These are phyloP conservation scores for Pseudofabraea citricarpa DNA, from an alignment of 2,329 filamentous ascomycete genomes.

Conservation along the genomic window DNA sequence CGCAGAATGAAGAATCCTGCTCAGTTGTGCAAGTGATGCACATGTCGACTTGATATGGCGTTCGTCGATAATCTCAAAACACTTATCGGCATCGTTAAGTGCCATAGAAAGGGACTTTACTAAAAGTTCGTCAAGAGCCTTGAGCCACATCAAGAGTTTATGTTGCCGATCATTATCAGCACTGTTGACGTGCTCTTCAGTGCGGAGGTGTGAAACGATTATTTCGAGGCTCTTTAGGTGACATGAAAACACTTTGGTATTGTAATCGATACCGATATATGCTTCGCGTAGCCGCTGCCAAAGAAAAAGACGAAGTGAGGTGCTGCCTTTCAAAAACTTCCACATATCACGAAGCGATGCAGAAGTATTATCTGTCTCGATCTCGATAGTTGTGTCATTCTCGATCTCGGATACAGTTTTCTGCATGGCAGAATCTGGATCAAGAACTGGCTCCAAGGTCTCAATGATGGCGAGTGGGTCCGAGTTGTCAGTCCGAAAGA, in stretches of 20 bases:
- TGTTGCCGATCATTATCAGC: conserved; percentile 61
- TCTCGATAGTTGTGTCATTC: conserved; percentile 9
- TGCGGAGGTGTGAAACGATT: conserved; percentile 66
- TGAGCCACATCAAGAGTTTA: conserved; percentile 70
- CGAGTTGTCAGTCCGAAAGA: conserved; percentile 79
- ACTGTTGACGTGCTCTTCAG: conserved; percentile 48
- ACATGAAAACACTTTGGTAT: conserved; percentile 85
- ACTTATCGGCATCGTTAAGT: conserved; percentile 56
- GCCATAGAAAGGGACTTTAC: conserved; percentile 65
- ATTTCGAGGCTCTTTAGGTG: conserved; percentile 81
- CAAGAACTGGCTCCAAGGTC: conserved; percentile 85
- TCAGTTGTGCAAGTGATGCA: conserved; percentile 64
- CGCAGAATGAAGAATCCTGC: conserved; percentile 72
- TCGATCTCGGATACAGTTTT: conserved; percentile 27
- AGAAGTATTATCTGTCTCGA: conserved; percentile 20
- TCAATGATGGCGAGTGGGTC: conserved; percentile 85
- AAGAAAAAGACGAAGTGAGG: conserved; percentile 77
- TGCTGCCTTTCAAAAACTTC: conserved; percentile 79
- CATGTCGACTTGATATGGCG: conserved; percentile 71
- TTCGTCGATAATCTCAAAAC: conserved; percentile 82
- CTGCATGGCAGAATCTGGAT: conserved; percentile 54
- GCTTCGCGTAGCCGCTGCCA: conserved; percentile 91
- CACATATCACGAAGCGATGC: conserved; percentile 66
- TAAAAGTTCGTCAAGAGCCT: conserved; percentile 73
- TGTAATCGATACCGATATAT: conserved; percentile 78